Conservation (phyloP, 805 yeast species). For the Zygoascus biomembranicola region DNA sequence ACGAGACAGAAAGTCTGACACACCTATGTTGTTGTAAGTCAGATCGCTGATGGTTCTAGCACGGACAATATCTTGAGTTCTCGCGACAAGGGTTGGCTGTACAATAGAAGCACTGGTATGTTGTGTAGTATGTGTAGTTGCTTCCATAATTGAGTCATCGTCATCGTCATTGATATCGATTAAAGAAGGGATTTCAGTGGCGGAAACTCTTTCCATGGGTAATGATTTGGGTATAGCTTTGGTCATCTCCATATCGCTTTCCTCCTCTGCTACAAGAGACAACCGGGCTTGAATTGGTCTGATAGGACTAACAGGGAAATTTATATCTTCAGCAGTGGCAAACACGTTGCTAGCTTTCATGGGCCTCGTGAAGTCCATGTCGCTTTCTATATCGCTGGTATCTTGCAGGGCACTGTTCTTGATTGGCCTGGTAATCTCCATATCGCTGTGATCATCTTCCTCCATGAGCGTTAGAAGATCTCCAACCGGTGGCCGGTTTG, state of each 20-base stretch:
- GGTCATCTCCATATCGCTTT: background rate
- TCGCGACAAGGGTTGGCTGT: background rate
- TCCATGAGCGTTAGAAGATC: background rate
- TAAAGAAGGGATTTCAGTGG: background rate
- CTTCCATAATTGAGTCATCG: background rate
- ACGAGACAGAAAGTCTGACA: conserved; percentile 21
- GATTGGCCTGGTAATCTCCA: conserved; percentile 13
- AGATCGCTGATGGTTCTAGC: background rate
- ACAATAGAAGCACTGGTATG: background rate
- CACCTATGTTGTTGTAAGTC: conserved; percentile 11
- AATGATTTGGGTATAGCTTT: background rate
- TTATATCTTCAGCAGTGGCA: too few relatives aligned
- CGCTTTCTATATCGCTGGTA: background rate
- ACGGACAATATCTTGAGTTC: background rate
- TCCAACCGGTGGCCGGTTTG: too few relatives aligned
- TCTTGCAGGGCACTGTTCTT: background rate
- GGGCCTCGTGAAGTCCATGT: conserved; percentile 2
- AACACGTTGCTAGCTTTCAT: background rate
- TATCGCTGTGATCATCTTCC: conserved; percentile 7
- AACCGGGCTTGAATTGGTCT: background rate
- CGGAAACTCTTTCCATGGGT: too few relatives aligned
- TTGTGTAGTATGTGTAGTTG: background rate
- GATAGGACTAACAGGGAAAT: background rate
- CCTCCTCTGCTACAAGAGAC: background rate
- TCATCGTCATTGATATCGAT: background rate